Evolutionary conservation across 2,329 filamentous ascomycete genomes (phyloP).

Genomic region (Thielaviopsis populi): DNA sequence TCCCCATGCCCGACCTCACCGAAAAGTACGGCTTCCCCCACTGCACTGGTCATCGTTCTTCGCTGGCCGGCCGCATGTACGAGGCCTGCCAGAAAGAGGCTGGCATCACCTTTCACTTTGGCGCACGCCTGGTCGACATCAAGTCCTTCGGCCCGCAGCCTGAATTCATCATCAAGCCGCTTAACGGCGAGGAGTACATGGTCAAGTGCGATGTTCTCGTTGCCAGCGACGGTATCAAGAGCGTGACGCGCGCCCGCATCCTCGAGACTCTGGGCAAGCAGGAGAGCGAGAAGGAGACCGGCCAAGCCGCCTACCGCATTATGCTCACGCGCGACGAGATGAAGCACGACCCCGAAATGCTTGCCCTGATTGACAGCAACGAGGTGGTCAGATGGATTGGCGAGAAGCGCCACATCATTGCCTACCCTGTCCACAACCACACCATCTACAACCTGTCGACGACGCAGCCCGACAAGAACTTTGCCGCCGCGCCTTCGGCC

Average conservation of each 20-base stretch:
- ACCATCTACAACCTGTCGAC: conserved; percentile 50
- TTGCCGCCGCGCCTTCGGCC: conserved; percentile 39
- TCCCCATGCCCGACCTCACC: conserved; percentile 52
- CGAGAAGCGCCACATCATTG: conserved; percentile 59
- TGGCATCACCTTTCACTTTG: conserved; percentile 54
- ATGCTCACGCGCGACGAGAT: conserved; percentile 57
- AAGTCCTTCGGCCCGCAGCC: conserved; percentile 44
- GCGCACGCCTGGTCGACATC: conserved; percentile 39
- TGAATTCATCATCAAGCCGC: conserved; percentile 43
- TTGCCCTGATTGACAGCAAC: conserved; percentile 51
- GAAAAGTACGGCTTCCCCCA: conserved; percentile 59
- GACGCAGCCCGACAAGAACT: conserved; percentile 46
- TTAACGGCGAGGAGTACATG: conserved; percentile 37
- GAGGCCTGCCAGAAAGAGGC: conserved; percentile 50
- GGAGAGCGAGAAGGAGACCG: conserved; percentile 49
- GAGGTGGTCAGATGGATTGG: conserved; percentile 63
- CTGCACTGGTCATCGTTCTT: conserved; percentile 64
- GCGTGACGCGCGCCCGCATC: conserved; percentile 35
- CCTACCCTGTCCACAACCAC: conserved; percentile 56
- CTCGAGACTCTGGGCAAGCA: conserved; percentile 36
- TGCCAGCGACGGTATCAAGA: conserved; percentile 43
- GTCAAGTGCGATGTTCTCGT: conserved; percentile 40
- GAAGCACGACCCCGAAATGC: conserved; percentile 49
- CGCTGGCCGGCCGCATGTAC: conserved; percentile 53
- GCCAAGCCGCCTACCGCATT: conserved; percentile 66